Conservation (phyloP, 1,139 yeast genomes). For the Geotrichum reessii region DNA sequence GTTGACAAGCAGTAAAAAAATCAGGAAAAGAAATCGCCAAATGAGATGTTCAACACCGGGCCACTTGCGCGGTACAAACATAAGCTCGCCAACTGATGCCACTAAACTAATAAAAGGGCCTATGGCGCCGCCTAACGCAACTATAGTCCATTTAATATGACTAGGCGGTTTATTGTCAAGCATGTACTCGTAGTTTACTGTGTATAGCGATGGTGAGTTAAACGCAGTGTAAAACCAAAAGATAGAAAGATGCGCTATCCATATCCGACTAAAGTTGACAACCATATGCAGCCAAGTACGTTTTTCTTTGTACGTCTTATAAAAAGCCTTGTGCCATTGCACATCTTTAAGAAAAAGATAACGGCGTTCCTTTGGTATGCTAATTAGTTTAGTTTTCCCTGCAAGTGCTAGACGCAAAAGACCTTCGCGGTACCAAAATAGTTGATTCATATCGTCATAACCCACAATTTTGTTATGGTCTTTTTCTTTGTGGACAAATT, state of each 20-base stretch:
- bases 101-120: conserved; percentile 59
- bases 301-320: conserved; percentile 67
- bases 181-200: conserved; percentile 52
- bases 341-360: conserved; percentile 46
- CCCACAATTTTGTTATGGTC: conserved; percentile 74
- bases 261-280: conserved; percentile 72
- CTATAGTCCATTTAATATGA: conserved; percentile 56
- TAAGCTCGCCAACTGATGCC: conserved; percentile 58
- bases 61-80: conserved; percentile 64
- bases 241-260: conserved; percentile 72
- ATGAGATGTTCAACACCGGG: conserved; percentile 56
- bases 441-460: conserved; percentile 79
- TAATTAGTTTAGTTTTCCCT: conserved; percentile 41
- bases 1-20: conserved; percentile 45
- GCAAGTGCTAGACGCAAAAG: conserved; percentile 45
- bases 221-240: conserved; percentile 81
- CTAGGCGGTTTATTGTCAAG: conserved; percentile 59
- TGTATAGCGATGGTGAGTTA: conserved; percentile 72
- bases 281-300: conserved; percentile 74
- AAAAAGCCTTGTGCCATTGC: conserved; percentile 58
- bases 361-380: conserved; percentile 43
- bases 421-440: conserved; percentile 74
- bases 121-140: conserved; percentile 67
- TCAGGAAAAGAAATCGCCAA: conserved; percentile 42
- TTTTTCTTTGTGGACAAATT: conserved; percentile 46